Conservation (phyloP, 306 rosid species). For the Begonia masoniana region DNA sequence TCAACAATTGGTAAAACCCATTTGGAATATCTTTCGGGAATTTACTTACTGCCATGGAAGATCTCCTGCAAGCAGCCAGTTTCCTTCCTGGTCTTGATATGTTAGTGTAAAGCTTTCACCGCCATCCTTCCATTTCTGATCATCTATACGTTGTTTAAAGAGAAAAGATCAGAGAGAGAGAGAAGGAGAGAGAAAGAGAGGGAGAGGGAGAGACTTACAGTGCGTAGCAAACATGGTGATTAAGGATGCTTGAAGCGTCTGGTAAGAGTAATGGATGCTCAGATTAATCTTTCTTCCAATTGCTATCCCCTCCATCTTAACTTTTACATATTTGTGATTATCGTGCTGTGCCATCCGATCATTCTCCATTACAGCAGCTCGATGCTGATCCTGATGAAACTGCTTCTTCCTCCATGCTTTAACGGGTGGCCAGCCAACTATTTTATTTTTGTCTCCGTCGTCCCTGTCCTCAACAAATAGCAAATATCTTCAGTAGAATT, state of each 20-base stretch:
- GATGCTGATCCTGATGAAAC: constrained; percentile 17
- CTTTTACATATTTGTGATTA: constrained; percentile 41
- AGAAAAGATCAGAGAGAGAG: too few relatives aligned
- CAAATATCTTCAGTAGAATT: not conserved
- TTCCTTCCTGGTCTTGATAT: constrained; percentile 54
- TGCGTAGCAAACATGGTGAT: constrained; percentile 37
- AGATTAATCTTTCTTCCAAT: constrained; percentile 60
- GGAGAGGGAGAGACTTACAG: not conserved
- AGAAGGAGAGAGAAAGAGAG: too few relatives aligned
- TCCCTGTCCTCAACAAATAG: not conserved
- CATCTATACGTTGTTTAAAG: not conserved
- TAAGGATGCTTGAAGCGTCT: constrained; percentile 36
- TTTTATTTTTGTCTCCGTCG: not conserved
- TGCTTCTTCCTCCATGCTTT: constrained; percentile 62
- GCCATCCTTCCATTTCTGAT: constrained; percentile 17
- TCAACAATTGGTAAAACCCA: too few relatives aligned
- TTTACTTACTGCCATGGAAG: constrained; percentile 66
- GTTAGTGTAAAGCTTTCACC: constrained; percentile 27
- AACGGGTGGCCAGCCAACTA: constrained; percentile 93
- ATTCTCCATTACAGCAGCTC: constrained; percentile 11
- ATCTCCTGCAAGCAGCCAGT: constrained; percentile 54
- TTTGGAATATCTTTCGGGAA: not conserved
- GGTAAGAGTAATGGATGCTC: constrained; percentile 36
- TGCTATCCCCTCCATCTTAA: constrained; percentile 75
- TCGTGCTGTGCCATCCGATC: constrained; percentile 13